phyloP scores from a whole-genome alignment of 495 filamentous ascomycete species.

The Penicillium lividum region DNA sequence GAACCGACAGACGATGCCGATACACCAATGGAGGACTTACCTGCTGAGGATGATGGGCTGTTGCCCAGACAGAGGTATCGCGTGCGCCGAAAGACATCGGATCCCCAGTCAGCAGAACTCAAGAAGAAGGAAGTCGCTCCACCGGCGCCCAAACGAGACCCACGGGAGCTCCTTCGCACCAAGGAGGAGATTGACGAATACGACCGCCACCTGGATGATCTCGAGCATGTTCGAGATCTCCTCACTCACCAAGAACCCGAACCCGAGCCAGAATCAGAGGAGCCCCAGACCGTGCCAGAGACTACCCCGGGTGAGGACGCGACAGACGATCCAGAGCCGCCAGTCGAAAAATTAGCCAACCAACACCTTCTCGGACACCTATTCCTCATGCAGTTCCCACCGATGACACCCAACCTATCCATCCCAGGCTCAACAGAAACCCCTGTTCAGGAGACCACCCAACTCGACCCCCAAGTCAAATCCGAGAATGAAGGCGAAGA shows the following conservation, averaged over 20 bases:
- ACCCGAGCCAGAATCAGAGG: constrained; percentile 20
- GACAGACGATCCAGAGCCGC: constrained; percentile 19
- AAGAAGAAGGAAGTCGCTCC: constrained; percentile 9
- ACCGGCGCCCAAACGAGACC: constrained; percentile 25
- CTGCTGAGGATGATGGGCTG: constrained; percentile 39
- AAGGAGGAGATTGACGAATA: constrained; percentile 51
- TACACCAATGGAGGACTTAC: constrained; percentile 39
- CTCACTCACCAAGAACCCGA: constrained; percentile 28
- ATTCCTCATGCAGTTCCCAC: constrained; percentile 59
- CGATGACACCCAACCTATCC: constrained; percentile 52
- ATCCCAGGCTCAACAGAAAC: constrained; percentile 27
- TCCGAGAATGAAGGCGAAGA: constrained; percentile 33
- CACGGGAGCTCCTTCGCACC: constrained; percentile 41
- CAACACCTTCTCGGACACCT: constrained; percentile 42
- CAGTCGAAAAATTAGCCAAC: constrained; percentile 20
- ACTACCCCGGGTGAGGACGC: constrained; percentile 12
- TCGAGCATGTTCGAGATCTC: constrained; percentile 40
- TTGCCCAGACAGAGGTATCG: constrained; percentile 42
- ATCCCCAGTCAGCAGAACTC: constrained; percentile 17
- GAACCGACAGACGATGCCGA: constrained; percentile 48
- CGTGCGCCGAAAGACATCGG: constrained; percentile 38
- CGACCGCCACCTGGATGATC: constrained; percentile 44
- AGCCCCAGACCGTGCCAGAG: constrained; percentile 13
- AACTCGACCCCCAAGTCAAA: constrained; percentile 27
- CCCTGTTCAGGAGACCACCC: constrained; percentile 5